A percentile compares a stretch with the other conserved stretches of the same genome.
phyloP scores from a whole-genome alignment of 2,329 filamentous ascomycete genomes.

The Phoma sp. region DNA sequence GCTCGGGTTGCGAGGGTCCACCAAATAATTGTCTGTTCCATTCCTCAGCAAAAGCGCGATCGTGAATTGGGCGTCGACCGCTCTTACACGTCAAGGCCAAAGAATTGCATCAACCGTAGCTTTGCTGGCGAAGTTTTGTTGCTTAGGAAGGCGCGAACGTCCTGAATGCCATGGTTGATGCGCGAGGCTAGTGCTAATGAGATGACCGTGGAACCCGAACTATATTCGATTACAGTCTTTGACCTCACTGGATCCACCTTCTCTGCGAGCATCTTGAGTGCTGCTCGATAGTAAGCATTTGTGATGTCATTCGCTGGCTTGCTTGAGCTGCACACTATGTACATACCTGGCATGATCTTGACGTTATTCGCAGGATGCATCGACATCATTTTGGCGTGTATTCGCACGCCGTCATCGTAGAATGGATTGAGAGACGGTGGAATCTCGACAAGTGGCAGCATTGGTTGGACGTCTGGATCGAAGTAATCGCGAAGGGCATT shows the following conservation, averaged over 20 bases:
- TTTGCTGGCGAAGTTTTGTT: conserved; percentile 29
- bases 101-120: conserved; percentile 29
- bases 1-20: conserved; percentile 51
- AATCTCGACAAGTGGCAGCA: conserved; percentile 66
- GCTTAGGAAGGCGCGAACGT: conserved; percentile 26
- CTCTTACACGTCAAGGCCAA: conserved; percentile 29
- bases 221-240: conserved; percentile 29
- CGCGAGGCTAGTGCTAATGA: conserved; percentile 28
- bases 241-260: conserved; percentile 20
- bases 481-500: conserved; percentile 65
- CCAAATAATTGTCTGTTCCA: conserved; percentile 55
- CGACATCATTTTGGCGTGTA: conserved; percentile 71
- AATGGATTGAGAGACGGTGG: conserved; percentile 64
- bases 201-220: conserved; percentile 30
- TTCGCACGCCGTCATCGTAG: conserved; percentile 62
- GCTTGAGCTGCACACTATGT: too few relatives aligned
- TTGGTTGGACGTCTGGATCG: conserved; percentile 63
- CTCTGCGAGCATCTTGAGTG: conserved; percentile 28
- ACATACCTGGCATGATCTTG: conserved; percentile 64
- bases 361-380: conserved; percentile 70
- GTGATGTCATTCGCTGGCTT: neutral
- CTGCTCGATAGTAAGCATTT: conserved; percentile 1
- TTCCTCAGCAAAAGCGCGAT: neutral
- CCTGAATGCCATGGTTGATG: conserved; percentile 26
- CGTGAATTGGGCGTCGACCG: neutral